Conservation (phyloP, 257 asterid genomes). For the Solanum lycopersicoides region DNA sequence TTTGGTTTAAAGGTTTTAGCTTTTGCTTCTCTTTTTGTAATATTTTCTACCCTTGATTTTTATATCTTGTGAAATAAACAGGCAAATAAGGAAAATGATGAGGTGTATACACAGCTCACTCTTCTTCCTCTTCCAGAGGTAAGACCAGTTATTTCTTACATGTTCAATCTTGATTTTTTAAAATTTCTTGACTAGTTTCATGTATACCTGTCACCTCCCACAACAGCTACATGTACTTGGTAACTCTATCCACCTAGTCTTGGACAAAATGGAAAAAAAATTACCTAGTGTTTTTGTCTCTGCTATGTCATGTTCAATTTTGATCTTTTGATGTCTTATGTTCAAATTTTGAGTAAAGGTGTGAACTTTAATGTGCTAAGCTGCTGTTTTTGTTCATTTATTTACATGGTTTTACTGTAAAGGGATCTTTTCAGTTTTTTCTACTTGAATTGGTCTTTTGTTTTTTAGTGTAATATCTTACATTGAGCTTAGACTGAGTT, state of each 20-base stretch:
- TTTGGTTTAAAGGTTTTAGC: not conserved
- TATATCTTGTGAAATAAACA: conserved; percentile 17
- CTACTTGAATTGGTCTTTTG: not conserved
- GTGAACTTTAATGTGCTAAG: not conserved
- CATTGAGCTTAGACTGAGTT: not conserved
- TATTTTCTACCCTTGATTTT: not conserved
- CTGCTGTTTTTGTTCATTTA: not conserved
- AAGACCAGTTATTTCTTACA: not conserved
- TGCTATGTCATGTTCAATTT: not conserved
- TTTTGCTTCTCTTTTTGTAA: not conserved
- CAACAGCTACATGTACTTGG: not conserved
- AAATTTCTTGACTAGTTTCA: not conserved
- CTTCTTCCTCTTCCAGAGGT: conserved; percentile 85
- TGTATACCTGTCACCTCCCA: not conserved
- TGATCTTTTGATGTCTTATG: not conserved
- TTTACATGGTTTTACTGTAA: not conserved
- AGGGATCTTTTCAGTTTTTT: not conserved
- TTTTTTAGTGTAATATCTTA: too few species aligned
- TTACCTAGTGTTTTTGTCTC: not conserved
- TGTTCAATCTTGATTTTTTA: not conserved
- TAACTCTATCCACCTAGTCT: not conserved
- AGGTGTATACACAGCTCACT: conserved; percentile 83
- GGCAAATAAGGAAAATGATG: conserved; percentile 98
- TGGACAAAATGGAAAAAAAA: not conserved
- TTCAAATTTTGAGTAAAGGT: not conserved